Conservation (phyloP, 306 rosid genomes). For the Phaseolus lunatus region DNA sequence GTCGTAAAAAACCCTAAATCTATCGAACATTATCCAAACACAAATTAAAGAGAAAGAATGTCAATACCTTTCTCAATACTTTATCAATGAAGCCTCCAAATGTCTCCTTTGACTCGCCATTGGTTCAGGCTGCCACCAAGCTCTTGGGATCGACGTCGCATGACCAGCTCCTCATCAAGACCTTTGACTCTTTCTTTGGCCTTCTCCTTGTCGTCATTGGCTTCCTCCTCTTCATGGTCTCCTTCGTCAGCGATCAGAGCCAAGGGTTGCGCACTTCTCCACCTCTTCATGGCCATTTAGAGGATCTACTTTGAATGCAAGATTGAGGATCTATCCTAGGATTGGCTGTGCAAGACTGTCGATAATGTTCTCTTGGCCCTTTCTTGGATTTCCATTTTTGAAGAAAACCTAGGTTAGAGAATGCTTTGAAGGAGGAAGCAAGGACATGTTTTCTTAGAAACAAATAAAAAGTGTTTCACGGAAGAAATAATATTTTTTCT, state of each 20-base stretch:
- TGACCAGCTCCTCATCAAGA: constrained; percentile 87
- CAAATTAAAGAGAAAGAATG: too few species aligned
- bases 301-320: constrained; percentile 78
- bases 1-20: too few species aligned
- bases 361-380: constrained; percentile 80
- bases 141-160: constrained; percentile 90
- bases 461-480: too few species aligned
- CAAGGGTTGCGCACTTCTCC: constrained; percentile 76
- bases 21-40: too few species aligned
- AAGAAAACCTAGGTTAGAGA: too few species aligned
- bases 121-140: constrained; percentile 62
- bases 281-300: constrained; percentile 85
- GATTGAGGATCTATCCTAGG: constrained; percentile 94
- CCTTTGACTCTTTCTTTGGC: constrained; percentile 94
- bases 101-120: too few species aligned
- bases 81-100: too few species aligned
- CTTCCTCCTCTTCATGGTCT: constrained; percentile 82
- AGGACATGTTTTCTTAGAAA: too few species aligned
- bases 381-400: too few species aligned
- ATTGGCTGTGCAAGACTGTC: constrained; percentile 87
- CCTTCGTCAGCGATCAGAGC: constrained; percentile 91
- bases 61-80: too few species aligned
- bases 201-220: constrained; percentile 82
- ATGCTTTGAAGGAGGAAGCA: too few species aligned
- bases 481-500: too few species aligned